Percentiles rank a stretch among this genome's conserved stretches.
These are phyloP conservation scores for Amphicarpaea edgeworthii DNA, from an alignment of 306 rosid species.

Conservation along the genomic window DNA sequence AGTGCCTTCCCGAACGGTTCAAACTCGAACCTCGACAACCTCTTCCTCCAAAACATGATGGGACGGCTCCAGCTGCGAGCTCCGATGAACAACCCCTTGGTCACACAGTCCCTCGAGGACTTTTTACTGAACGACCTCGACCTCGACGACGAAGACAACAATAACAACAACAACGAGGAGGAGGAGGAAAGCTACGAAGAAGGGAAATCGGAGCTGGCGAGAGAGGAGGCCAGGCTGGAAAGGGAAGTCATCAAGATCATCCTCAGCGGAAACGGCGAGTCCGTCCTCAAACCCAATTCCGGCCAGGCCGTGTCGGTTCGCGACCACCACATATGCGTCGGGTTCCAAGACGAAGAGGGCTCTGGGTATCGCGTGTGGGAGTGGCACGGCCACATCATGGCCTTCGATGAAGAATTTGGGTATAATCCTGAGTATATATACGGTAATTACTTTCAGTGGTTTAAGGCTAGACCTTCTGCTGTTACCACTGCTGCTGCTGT, in stretches of 20 bases:
- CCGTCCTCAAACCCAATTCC: constrained; percentile 82
- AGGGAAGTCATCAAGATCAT: constrained; percentile 69
- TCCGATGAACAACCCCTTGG: constrained; percentile 53
- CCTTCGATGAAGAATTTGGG: constrained; percentile 75
- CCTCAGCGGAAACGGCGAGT: constrained; percentile 61
- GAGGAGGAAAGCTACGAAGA: background rate
- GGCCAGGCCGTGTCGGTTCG: constrained; percentile 84
- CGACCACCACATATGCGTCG: constrained; percentile 84
- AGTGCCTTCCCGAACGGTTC: constrained; percentile 50
- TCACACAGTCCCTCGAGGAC: constrained; percentile 80
- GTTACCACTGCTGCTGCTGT: background rate
- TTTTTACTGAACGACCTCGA: constrained; percentile 46
- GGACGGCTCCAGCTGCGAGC: constrained; percentile 54
- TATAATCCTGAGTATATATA: constrained; percentile 90
- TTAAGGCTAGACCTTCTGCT: constrained; percentile 42
- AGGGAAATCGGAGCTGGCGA: background rate
- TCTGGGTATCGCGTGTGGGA: constrained; percentile 94
- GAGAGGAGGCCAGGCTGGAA: constrained; percentile 61
- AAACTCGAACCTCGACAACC: constrained; percentile 56
- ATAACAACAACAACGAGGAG: constrained; percentile 45
- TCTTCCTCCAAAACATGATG: constrained; percentile 76
- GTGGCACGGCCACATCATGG: constrained; percentile 98
- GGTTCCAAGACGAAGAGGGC: constrained; percentile 75
- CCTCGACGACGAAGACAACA: constrained; percentile 43
- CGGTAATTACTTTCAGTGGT: constrained; percentile 88